phyloP scores from a whole-genome alignment of 2,329 filamentous ascomycete genomes.

The Aaosphaeria pasadenensis region DNA sequence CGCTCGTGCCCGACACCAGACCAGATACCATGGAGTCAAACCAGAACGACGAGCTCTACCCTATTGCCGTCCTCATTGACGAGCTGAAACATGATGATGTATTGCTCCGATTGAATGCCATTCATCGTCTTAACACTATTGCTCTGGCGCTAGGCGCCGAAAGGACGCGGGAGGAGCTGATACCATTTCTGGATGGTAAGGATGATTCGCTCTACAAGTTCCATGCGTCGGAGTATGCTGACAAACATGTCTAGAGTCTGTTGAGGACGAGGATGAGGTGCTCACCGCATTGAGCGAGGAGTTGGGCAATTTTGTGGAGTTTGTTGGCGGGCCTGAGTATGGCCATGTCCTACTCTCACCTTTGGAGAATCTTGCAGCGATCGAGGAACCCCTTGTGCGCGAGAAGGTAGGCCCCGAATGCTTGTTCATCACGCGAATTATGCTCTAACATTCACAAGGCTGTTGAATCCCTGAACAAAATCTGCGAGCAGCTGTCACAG shows the following conservation, averaged over 20 bases:
- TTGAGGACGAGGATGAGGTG: slow-evolving; percentile 98
- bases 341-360: slow-evolving; percentile 96
- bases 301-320: slow-evolving; percentile 94
- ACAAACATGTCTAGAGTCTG: slow-evolving; percentile 67
- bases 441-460: slow-evolving; percentile 58
- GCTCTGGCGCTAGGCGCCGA: slow-evolving; percentile 93
- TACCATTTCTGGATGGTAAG: slow-evolving; percentile 97
- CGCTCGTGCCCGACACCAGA: slow-evolving; percentile 12
- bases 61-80: slow-evolving; percentile 98
- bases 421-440: not conserved
- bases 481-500: slow-evolving; percentile 86
- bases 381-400: slow-evolving; percentile 94
- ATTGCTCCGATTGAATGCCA: slow-evolving; percentile 94
- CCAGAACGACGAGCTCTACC: slow-evolving; percentile 98
- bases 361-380: slow-evolving; percentile 94
- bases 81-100: slow-evolving; percentile 99
- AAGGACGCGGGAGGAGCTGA: slow-evolving; percentile 95
- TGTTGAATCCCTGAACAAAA: slow-evolving; percentile 98
- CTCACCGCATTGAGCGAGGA: slow-evolving; percentile 96
- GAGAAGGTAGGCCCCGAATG: slow-evolving; percentile 71
- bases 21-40: slow-evolving; percentile 73
- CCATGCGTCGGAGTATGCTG: too few species aligned
- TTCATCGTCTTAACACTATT: slow-evolving; percentile 96
- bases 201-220: slow-evolving; percentile 14
- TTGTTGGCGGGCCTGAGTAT: slow-evolving; percentile 90